phyloP scores from a whole-genome alignment of 805 yeast species.

The Wickerhamiella lipophila region DNA sequence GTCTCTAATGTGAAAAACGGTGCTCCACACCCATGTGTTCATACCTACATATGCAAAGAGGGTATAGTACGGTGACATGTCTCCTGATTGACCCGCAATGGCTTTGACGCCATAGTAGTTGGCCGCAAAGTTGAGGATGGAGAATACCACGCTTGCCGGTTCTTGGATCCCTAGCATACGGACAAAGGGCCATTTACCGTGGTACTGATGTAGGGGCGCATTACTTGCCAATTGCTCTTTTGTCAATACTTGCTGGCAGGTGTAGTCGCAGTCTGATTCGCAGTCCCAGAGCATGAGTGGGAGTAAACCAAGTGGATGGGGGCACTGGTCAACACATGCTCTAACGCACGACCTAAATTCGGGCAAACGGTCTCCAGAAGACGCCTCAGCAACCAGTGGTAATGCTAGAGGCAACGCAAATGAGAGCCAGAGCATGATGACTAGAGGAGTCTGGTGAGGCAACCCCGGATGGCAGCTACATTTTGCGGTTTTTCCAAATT shows the following conservation, averaged over 20 bases:
- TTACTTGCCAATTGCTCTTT: conserved; percentile 32
- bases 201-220: conserved; percentile 63
- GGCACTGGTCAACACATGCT: conserved; percentile 31
- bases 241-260: conserved; percentile 74
- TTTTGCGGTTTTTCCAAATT: too few species aligned
- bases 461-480: too few species aligned
- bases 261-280: conserved; percentile 74
- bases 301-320: conserved; percentile 29
- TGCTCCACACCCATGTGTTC: conserved; percentile 79
- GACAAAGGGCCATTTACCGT: conserved; percentile 94
- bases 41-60: conserved; percentile 51
- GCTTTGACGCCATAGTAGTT: conserved; percentile 37
- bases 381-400: conserved; percentile 24
- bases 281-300: conserved; percentile 59
- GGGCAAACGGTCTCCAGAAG: conserved; percentile 41
- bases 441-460: not conserved
- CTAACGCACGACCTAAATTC: conserved; percentile 37
- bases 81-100: conserved; percentile 22
- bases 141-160: conserved; percentile 63
- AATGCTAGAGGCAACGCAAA: not conserved
- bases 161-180: conserved; percentile 78
- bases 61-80: conserved; percentile 24
- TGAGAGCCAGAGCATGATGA: not conserved
- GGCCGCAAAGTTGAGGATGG: conserved; percentile 56
- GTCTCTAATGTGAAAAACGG: conserved; percentile 83